Conservation (phyloP, 345 rosid genomes). For the Citrus reticulata region DNA sequence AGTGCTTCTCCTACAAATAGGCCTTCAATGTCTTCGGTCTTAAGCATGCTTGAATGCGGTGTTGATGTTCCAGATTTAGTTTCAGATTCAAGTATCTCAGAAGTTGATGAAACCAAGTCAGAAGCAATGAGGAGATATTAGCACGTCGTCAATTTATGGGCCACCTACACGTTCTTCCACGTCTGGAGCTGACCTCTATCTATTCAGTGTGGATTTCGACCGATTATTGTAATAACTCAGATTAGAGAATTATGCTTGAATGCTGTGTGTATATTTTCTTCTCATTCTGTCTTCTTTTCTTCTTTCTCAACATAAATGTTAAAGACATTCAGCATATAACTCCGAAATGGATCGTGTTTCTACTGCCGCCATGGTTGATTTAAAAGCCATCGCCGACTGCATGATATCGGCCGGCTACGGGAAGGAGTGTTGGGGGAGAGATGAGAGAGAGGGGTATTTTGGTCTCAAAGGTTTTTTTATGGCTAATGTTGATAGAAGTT, state of each 20-base stretch:
- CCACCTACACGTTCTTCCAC: conserved; percentile 17
- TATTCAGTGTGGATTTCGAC: background rate
- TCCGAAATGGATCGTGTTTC: too few relatives aligned
- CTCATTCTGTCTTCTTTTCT: too few relatives aligned
- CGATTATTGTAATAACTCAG: conserved; percentile 2
- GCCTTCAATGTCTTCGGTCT: conserved; percentile 56
- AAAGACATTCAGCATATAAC: too few relatives aligned
- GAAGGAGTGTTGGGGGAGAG: too few relatives aligned
- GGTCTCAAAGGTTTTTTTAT: too few relatives aligned
- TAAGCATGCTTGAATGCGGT: conserved; percentile 54
- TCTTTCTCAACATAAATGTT: too few relatives aligned
- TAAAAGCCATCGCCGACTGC: too few relatives aligned
- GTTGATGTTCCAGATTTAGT: conserved; percentile 18
- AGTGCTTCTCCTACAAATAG: conserved; percentile 32
- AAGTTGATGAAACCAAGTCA: background rate
- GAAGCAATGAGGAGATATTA: conserved; percentile 22
- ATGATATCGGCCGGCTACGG: too few relatives aligned
- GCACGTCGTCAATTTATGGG: conserved; percentile 1
- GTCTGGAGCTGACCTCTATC: conserved; percentile 34
- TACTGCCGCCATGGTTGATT: too few relatives aligned
- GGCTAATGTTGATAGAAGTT: too few relatives aligned
- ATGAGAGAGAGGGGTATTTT: too few relatives aligned
- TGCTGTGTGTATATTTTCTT: background rate
- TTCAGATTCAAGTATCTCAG: background rate
- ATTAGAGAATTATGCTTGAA: background rate